Base-by-base conservation (phyloP, 1,284 basidiomycete genomes). In the Heliocybe sulcata region DNA sequence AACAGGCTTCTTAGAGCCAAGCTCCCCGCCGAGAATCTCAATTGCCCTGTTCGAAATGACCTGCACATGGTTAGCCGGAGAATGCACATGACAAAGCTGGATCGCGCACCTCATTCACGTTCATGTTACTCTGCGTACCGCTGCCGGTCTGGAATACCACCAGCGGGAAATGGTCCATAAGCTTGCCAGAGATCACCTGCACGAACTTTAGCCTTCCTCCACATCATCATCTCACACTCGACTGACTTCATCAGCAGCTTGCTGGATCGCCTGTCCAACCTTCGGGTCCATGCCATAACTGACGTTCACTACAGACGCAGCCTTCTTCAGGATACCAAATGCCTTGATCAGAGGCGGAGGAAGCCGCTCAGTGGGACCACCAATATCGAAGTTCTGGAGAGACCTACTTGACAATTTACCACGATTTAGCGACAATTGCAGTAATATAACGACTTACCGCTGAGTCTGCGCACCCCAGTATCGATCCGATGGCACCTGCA, bases 391-490 rank as follows among this genome's bases (percentile, higher is more conserved):
- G 75, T 99, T 99, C 72, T 95, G 90, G 61, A 99, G 79, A 26
- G 94, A 97, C 52, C 90, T 92, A 60, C 3, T 10, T 29, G 3
- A 22, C n/a, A 42, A 35, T 23, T 25, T 22, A 6, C 31, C 54
- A 1, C 47, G n/a, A 50, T 22, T 56, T 9, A 29, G 12, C 16
- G 6, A 8, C 20, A 49, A 26, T 25, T 11, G 3, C 23, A 29
- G 27, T 14, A 16, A 26, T 16, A 6, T 25, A 19, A 22, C 38
- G 25, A 64, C 74, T 22, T 61, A 87, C 89, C 97, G 83, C 72
- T 99, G 97, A 31, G 97, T 99, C 75, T 99, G 97, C 19, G 96
- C 96, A 59, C 97, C 97, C 94, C 96, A 99, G 76, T 98, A 98
- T 55, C 89, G 83, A 67, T 98, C 91, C 22, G 90, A 85, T 38